Evolutionary conservation across 2,329 filamentous ascomycete species (phyloP).

Genomic region (Colletotrichum paranaense): DNA sequence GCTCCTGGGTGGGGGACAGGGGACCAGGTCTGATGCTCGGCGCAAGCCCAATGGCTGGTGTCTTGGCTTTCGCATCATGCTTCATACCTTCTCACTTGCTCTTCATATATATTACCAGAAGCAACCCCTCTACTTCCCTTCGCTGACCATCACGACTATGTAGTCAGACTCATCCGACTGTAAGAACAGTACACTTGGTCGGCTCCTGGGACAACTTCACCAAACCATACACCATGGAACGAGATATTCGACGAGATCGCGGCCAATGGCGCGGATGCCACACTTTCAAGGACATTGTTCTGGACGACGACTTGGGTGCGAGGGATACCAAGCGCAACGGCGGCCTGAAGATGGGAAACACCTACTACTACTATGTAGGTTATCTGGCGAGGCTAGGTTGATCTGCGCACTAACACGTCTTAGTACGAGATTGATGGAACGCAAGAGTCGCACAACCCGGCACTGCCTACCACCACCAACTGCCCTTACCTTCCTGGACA

Average conservation of each 20-base stretch:
- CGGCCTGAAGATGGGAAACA: slow-evolving; percentile 90
- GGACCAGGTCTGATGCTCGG: slow-evolving; percentile 19
- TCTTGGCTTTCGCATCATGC: slow-evolving; percentile 30
- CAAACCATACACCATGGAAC: slow-evolving; percentile 81
- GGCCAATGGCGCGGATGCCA: slow-evolving; percentile 90
- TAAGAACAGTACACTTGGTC: slow-evolving; percentile 80
- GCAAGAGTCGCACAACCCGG: slow-evolving; percentile 79
- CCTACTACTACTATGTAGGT: slow-evolving; percentile 95
- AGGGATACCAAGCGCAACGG: slow-evolving; percentile 72
- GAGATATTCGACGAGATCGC: slow-evolving; percentile 78
- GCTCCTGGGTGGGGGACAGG: slow-evolving; percentile 10
- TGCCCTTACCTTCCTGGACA: slow-evolving; percentile 93
- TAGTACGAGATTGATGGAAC: slow-evolving; percentile 88
- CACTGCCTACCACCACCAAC: slow-evolving; percentile 77
- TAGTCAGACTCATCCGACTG: slow-evolving; percentile 70
- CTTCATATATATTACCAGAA: slow-evolving; percentile 21
- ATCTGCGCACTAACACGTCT: slow-evolving; percentile 6
- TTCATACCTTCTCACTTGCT: not conserved
- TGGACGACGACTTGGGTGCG: slow-evolving; percentile 72
- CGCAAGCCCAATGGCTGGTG: slow-evolving; percentile 32
- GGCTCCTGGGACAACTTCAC: slow-evolving; percentile 97
- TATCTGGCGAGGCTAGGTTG: not conserved
- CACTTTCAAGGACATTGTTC: slow-evolving; percentile 86
- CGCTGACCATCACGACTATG: slow-evolving; percentile 40
- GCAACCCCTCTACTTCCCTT: slow-evolving; percentile 13